Base-by-base conservation (phyloP, 306 rosid genomes). In the Medicago arabica region DNA sequence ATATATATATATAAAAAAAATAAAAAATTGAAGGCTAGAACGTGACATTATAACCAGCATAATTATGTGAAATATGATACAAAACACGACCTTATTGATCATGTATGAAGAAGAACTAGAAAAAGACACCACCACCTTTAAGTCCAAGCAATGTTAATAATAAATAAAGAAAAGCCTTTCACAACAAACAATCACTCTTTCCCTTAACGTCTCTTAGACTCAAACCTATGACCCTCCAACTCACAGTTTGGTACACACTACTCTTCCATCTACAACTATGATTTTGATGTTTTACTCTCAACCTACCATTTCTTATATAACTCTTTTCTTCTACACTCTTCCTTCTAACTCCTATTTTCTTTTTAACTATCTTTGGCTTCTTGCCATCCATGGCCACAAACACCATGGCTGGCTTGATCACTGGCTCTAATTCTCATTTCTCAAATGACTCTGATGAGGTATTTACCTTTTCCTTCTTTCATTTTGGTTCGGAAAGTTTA, bases 161-260 rank as follows among this genome's bases (percentile, higher is more conserved):
- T 11, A 34, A 61, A 69, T 8, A 49, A 47, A 46, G 86, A 85
- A 91, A 84, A 86, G 85, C 36, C 51, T 81, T 54, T 72, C 77
- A 65, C 79, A 83, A 81, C 86, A 69, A 58, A 78, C 55, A 18
- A n/a, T 64, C 21, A 65, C 13, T 69, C 57, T 58, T 46, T 50
- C 8, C 62, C 51, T 84, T 87, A 47, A 90, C 97, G 87, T 95
- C 85, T 82, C 84, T 85, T 86, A n/a, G 82, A 90, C 93, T 90
- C 93, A 83, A 92, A 90, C 84, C 54, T 36, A 84, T 69, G 97
- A 95, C 99, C 86, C 79, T 89, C 90, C 97, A 95, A 92, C 99
- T 86, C 92, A 90, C 91, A 57, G 92, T 92, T 81, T 84, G 97
- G 99, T 95, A 73, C 74, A 81, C 65, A 72, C 74, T 81, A 55